Percentiles rank a stretch among this genome's conserved stretches.
Conservation (phyloP, 2,329 filamentous ascomycete species). For the Colletotrichum salicis region DNA sequence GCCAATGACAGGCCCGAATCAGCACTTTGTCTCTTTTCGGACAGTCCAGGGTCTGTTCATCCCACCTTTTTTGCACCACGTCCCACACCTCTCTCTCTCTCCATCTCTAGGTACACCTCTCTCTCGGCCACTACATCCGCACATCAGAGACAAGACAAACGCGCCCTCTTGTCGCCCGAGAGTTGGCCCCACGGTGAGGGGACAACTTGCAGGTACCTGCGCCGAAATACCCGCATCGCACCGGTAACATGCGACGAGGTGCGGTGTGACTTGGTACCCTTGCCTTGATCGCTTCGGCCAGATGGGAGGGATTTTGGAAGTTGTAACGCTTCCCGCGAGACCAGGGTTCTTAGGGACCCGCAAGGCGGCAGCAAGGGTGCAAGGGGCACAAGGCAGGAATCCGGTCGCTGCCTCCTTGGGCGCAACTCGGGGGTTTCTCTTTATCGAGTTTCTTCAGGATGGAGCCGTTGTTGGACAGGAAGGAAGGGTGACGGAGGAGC, state of each 20-base stretch:
- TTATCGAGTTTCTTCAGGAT: slow-evolving; percentile 11
- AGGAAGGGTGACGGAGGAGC: slow-evolving; percentile 24
- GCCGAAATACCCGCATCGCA: neutral
- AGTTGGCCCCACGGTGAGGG: neutral
- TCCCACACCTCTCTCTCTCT: neutral
- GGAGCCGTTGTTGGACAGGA: slow-evolving; percentile 29
- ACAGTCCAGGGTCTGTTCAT: slow-evolving; percentile 21
- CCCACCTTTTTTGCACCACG: slow-evolving; percentile 8
- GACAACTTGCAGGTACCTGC: neutral
- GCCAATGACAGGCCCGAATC: slow-evolving; percentile 33
- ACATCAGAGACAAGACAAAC: slow-evolving; percentile 16
- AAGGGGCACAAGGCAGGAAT: slow-evolving; percentile 25
- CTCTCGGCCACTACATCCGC: neutral
- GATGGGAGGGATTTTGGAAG: neutral
- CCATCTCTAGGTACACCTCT: too few relatives aligned
- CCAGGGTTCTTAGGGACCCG: slow-evolving; percentile 5
- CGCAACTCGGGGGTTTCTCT: slow-evolving; percentile 18
- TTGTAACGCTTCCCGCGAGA: slow-evolving; percentile 5
- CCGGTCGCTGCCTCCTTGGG: slow-evolving; percentile 9
- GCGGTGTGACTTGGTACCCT: slow-evolving; percentile 2
- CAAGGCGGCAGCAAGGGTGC: slow-evolving; percentile 18
- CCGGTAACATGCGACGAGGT: neutral
- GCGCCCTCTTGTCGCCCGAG: neutral
- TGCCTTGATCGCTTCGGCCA: neutral
- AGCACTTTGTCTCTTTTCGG: slow-evolving; percentile 7